Conservation (phyloP, 2,329 filamentous ascomycete genomes). For the Diaporthe vaccinii region DNA sequence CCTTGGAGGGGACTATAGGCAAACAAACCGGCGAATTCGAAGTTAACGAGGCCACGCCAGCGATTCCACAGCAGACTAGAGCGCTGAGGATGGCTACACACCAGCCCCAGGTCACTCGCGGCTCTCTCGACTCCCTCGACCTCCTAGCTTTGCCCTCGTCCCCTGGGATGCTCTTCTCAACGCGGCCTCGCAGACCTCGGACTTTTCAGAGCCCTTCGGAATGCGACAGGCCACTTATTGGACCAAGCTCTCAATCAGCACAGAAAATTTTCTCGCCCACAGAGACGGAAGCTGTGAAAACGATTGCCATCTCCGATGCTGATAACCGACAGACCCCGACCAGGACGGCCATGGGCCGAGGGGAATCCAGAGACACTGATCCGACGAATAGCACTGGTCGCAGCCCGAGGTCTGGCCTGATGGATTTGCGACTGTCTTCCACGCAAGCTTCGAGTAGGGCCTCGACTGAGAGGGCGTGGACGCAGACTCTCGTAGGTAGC, state of each 20-base stretch:
- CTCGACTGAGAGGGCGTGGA: slow-evolving; percentile 11
- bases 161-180: slow-evolving; percentile 17
- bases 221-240: not conserved
- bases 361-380: not conserved
- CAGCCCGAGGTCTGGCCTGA: not conserved
- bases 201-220: slow-evolving; percentile 4
- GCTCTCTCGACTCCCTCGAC: slow-evolving; percentile 8
- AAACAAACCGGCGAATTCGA: not conserved
- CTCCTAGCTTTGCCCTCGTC: slow-evolving; percentile 16
- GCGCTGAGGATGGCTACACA: not conserved
- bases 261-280: not conserved
- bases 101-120: slow-evolving; percentile 10
- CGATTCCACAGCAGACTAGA: not conserved
- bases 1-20: slow-evolving; percentile 1
- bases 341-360: not conserved
- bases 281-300: not conserved
- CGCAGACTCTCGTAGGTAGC: slow-evolving; percentile 34
- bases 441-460: slow-evolving; percentile 24
- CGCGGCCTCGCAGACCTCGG: slow-evolving; percentile 23
- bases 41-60: not conserved
- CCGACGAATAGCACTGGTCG: not conserved
- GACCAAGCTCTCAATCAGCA: not conserved
- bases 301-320: not conserved
- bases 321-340: not conserved
- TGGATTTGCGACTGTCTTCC: slow-evolving; percentile 15